Base-by-base conservation (phyloP, 1,284 basidiomycete species). In the Tausonia pullulans region DNA sequence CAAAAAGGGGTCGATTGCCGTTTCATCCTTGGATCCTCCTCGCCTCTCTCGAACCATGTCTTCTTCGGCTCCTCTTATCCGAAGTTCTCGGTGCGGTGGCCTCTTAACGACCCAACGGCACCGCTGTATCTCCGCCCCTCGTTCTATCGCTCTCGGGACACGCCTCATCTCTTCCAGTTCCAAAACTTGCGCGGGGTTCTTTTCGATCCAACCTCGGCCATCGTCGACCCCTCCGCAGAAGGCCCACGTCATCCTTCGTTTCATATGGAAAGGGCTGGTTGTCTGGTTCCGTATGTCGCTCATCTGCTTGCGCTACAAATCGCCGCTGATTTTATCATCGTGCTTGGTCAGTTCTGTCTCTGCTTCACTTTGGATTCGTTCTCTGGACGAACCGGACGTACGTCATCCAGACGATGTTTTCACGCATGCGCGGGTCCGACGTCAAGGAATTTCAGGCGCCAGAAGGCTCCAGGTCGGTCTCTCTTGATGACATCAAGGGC, bases 401-500 rank as follows among this genome's bases (percentile, higher is more conserved):
- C 54, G 57, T 62, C 54, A 40, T 62, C 40, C 16, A 55, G 39
- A 48, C 46, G 53, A 49, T 62, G 14, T 48, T 44, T 40, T 39
- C 46, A 44, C 54, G 41, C 13, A 57, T 57, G 55, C 43, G 45
- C n/a, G 55, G 55, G 14, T 44, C 43, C 43, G 55, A 57, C 41
- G 55, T 57, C 55, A 57, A 57, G 55, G 55, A 57, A 11, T 57
- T 40, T 14, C 16, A 44, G 40, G 14, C 8, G 14, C 41, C 55
- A 5, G 55, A 57, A 41, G 55, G 55, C 43, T 40, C 43, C 41
- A 16, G 16, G 43, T 11, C 14, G 6, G n/a, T 60, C 49, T 16
- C 44, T 14, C 50, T 60, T 5, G 58, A 59, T 14, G 58, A 50
- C 11, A 16, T 59, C 50, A 60, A 43, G 49, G 93, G 93, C 56